These are phyloP conservation scores for Nakazawaea wyomingensis DNA, from an alignment of 805 yeast genomes.

Conservation along the genomic window DNA sequence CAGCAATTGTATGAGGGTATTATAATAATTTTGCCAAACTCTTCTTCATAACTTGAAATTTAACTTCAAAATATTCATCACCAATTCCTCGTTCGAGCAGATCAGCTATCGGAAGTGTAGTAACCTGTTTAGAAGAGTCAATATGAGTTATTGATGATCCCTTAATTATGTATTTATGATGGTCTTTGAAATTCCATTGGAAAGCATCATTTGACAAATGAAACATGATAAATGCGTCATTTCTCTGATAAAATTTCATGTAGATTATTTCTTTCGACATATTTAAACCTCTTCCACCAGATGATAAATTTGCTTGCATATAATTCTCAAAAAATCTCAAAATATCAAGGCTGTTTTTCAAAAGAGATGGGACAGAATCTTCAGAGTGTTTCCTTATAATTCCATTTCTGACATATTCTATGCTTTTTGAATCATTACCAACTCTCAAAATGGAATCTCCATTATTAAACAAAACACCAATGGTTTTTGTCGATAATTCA, in stretches of 20 bases:
- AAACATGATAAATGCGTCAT: constrained; percentile 80
- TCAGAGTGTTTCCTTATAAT: constrained; percentile 41
- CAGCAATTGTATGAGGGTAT: neutral
- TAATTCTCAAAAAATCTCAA: constrained; percentile 85
- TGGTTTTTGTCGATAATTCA: constrained; percentile 82
- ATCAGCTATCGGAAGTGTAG: constrained; percentile 53
- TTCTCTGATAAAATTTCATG: constrained; percentile 35
- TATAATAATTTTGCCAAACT: constrained; percentile 42
- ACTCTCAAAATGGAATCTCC: constrained; percentile 75
- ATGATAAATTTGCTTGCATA: constrained; percentile 85
- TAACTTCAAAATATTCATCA: constrained; percentile 40
- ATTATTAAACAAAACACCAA: constrained; percentile 87
- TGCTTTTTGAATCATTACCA: constrained; percentile 49
- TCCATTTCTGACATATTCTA: constrained; percentile 56
- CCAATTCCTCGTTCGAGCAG: constrained; percentile 42
- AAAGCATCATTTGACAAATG: constrained; percentile 87
- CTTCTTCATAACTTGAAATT: constrained; percentile 55
- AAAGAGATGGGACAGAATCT: constrained; percentile 36
- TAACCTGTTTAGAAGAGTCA: constrained; percentile 68
- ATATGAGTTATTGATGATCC: constrained; percentile 77
- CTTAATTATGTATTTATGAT: constrained; percentile 75
- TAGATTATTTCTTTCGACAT: constrained; percentile 5
- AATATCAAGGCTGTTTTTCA: constrained; percentile 73
- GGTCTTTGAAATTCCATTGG: constrained; percentile 95
- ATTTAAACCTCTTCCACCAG: constrained; percentile 47